Evolutionary conservation across 2,329 filamentous ascomycete genomes (phyloP), one percentile per base, ranked within the genome.

Genomic region (Cylindrodendrum hubeiense): DNA sequence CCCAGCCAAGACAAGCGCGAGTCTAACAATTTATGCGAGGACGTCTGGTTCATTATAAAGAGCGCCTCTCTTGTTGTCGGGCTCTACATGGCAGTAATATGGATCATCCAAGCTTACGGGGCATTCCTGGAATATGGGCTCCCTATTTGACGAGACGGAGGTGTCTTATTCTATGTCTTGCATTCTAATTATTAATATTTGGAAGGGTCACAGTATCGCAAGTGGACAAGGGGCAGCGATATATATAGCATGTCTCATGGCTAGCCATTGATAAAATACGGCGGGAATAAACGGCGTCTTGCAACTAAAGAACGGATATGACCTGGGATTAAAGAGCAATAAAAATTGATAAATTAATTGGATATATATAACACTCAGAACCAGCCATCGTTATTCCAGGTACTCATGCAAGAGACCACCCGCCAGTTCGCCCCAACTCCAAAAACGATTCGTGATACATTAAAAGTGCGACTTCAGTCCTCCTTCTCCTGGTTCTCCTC

Each of bases 401-500:
- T 53, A 54, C 43, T 43, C 53, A 54, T 65, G 46, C 49, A 57
- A 22, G 41, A 30, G 15, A n/a, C 41, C 24, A 47, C 33, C 33
- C 49, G 47, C 54, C 51, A 57, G 58, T 66, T 13, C 69, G 63
- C 70, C 70, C 70, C 50, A 68, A 72, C 69, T 61, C 67, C 61
- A 30, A 65, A 61, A 53, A 43, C 24, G 33, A 58, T 61, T 64
- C 70, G 56, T 74, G 30, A 71, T 66, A 65, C 59, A 69, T 70
- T 47, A 66, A 47, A 24, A 44, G 26, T 49, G 37, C 43, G 2
- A 51, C 43, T 57, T 71, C 53, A 74, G 67, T 75, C 68, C 66
- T 76, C 74, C 24, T 75, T 77, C 51, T 78, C 75, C 21, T 75
- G 75, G 9, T 75, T 76, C 22, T 77, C 77, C 3, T 79, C 81